phyloP scores from a whole-genome alignment of 345 rosid genomes.

The Lagerstroemia speciosa region DNA sequence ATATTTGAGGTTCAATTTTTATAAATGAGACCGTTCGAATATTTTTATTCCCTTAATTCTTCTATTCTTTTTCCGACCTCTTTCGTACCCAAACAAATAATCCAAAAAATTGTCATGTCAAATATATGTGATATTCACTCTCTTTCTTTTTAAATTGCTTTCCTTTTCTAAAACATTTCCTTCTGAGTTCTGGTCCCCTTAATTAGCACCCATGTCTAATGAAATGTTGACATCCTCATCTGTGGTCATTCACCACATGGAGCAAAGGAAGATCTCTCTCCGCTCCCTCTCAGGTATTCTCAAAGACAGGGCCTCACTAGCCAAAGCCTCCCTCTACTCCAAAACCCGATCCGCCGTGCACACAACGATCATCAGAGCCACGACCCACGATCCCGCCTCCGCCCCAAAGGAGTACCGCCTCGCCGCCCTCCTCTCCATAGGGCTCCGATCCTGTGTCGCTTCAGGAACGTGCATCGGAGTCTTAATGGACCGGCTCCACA shows the following conservation, averaged over 20 bases:
- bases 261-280: constrained; percentile 21
- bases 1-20: too few species aligned
- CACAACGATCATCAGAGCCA: constrained; percentile 34
- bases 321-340: constrained; percentile 31
- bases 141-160: too few species aligned
- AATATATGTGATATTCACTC: too few species aligned
- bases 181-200: too few species aligned
- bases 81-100: too few species aligned
- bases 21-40: too few species aligned
- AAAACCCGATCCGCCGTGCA: constrained; percentile 19
- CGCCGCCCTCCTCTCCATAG: constrained; percentile 28
- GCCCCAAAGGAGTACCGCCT: constrained; percentile 28
- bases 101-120: too few species aligned
- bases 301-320: constrained; percentile 36
- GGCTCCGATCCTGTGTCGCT: constrained; percentile 17
- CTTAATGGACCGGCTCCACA: constrained; percentile 37
- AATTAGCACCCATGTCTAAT: neutral
- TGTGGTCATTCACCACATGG: constrained; percentile 19
- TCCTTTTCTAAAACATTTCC: too few species aligned
- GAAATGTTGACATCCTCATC: neutral
- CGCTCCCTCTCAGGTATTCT: constrained; percentile 23
- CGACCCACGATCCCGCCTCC: constrained; percentile 25
- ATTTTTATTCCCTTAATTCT: too few species aligned
- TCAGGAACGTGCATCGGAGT: constrained; percentile 30
- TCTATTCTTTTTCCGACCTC: too few species aligned